Evolutionary conservation across 192 early-diverging fungal species (phyloP).

Genomic region (Thoreauomyces humboldtii): DNA sequence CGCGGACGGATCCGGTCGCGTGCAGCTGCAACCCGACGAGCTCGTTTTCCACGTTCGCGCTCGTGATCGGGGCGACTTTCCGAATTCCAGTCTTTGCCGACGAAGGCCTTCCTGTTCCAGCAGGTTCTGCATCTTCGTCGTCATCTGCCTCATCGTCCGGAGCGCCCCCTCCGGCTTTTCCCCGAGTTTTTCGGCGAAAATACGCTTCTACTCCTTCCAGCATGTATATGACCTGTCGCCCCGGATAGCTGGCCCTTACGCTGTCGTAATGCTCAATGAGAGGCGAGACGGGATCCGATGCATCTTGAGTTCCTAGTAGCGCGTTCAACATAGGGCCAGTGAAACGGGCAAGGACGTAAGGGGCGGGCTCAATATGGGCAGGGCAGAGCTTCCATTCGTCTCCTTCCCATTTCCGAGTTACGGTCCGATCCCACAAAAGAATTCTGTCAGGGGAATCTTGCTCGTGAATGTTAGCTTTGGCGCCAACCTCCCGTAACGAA

Average conservation of each 20-base stretch:
- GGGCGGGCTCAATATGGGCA: constrained; percentile 13
- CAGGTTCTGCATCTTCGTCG: neutral
- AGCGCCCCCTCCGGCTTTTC: neutral
- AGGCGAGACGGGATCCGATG: too few relatives aligned
- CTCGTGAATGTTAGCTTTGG: neutral
- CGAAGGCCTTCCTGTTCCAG: too few relatives aligned
- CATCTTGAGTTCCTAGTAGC: neutral
- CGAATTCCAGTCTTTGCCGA: too few relatives aligned
- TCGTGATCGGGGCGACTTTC: neutral
- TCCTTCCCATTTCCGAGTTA: constrained; percentile 23
- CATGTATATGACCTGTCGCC: constrained; percentile 22
- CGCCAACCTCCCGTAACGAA: constrained; percentile 13
- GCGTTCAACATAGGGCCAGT: neutral
- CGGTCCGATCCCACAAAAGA: constrained; percentile 13
- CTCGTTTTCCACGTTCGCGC: constrained; percentile 8
- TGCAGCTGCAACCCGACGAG: constrained; percentile 22
- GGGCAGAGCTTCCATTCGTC: constrained; percentile 25
- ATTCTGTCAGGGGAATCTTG: neutral
- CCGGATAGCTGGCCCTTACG: neutral
- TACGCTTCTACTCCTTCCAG: constrained; percentile 28
- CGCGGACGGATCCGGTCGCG: neutral
- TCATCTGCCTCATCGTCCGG: neutral
- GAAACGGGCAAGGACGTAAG: constrained; percentile 16
- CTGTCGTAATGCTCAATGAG: neutral
- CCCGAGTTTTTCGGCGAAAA: constrained; percentile 11